Conservation (phyloP, 495 filamentous ascomycete species). For the Talaromyces nanjingensis region DNA sequence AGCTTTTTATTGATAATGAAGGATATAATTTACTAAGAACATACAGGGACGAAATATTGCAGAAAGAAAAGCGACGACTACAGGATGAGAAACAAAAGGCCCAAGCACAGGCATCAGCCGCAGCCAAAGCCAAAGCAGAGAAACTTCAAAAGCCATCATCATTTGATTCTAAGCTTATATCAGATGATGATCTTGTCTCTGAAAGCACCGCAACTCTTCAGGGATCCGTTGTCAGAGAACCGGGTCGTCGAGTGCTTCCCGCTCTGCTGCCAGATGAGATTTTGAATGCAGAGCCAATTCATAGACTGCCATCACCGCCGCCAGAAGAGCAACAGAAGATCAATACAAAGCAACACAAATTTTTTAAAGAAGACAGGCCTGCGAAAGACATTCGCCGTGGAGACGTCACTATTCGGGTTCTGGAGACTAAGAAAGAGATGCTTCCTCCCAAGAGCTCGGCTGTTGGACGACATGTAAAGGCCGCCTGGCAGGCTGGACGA, state of each 20-base stretch:
- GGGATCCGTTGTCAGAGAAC: slow-evolving; percentile 33
- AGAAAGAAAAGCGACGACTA: slow-evolving; percentile 41
- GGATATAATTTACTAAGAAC: neutral
- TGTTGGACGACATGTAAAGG: slow-evolving; percentile 34
- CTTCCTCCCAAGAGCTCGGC: slow-evolving; percentile 47
- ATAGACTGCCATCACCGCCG: slow-evolving; percentile 34
- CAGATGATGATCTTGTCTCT: slow-evolving; percentile 28
- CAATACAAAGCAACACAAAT: slow-evolving; percentile 41
- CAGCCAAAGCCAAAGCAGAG: slow-evolving; percentile 15
- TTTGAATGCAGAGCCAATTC: slow-evolving; percentile 37
- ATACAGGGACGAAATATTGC: slow-evolving; percentile 13
- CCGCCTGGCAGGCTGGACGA: slow-evolving; percentile 40
- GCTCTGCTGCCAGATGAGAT: slow-evolving; percentile 48
- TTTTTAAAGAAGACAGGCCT: slow-evolving; percentile 45
- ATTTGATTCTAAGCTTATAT: slow-evolving; percentile 1
- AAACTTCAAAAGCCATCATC: slow-evolving; percentile 21
- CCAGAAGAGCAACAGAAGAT: slow-evolving; percentile 17
- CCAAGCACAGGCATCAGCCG: slow-evolving; percentile 35
- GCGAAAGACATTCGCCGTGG: slow-evolving; percentile 50
- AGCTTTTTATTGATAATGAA: slow-evolving; percentile 12
- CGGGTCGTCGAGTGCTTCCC: slow-evolving; percentile 33
- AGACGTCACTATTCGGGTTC: slow-evolving; percentile 44
- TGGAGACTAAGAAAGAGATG: slow-evolving; percentile 30
- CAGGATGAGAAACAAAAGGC: slow-evolving; percentile 40
- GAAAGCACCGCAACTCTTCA: slow-evolving; percentile 37